Evolutionary conservation across 2,329 filamentous ascomycete species (phyloP), one percentile per base, ranked within the genome.

Genomic region (Epichloe brachyelytri): DNA sequence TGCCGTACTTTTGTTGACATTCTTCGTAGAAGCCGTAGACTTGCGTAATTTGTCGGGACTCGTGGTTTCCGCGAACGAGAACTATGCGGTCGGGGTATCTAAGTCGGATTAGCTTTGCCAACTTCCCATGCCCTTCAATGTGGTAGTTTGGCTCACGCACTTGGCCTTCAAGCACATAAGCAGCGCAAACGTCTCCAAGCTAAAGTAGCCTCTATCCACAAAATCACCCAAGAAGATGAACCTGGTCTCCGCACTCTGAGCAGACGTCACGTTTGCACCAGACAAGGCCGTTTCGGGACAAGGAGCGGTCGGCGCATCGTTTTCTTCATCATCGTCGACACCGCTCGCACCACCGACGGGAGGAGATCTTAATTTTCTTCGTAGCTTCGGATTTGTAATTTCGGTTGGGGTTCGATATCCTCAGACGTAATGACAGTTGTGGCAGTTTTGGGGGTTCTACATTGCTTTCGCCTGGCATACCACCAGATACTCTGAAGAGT

Each of bases 21-120:
- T 98, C 93, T 54, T 95, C 95, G 69, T 98, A 98, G 70, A 98
- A 98, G 50, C 93, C 93, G 67, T 98, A 98, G 20, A 94, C 95
- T 64, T 98, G 93, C 8, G 93, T 98, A 56, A 98, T 95, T 62
- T 95, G 93, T 56, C 93, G 84, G 26, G 89, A 96, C 70, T 98
- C 93, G 72, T 98, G 93, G 69, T 98, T 98, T 56, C 93, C 93
- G 58, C 93, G 87, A 58, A 98, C 95, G 10, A 98, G 82, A 62
- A 97, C 89, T 50, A 98, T 94, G 59, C 90, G 84, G 59, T 94
- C 83, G 5, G 93, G 93, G 69, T 97, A 98, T 73, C 93, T 90
- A 56, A 26, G 11, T 7, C 11, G 33, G 22, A 14, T 50, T 39
- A 50, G 41, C 47, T 45, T 17, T 39, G 34, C 20, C 26, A 36